Evolutionary conservation across 805 yeast genomes (phyloP), one percentile per base, ranked within the genome.

Genomic region (Candida methanosorbosa): DNA sequence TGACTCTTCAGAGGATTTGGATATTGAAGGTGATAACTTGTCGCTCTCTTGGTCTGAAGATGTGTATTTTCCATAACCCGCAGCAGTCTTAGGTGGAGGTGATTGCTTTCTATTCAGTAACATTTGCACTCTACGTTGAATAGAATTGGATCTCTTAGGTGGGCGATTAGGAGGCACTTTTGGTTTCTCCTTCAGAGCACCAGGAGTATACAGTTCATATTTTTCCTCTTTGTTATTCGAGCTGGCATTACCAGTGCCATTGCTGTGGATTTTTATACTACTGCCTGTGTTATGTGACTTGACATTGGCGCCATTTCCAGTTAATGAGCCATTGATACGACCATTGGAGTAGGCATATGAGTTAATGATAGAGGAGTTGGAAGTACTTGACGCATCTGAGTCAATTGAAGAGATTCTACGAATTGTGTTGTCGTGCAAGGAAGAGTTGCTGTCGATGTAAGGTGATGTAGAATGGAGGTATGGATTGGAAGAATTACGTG

Each of bases 31-130:
- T 38, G 37, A 16, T 42, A 13, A 37, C 29, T 11, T 34, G n/a
- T n/a, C n/a, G n/a, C n/a, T n/a, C n/a, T n/a, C n/a, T n/a, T n/a
- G n/a, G n/a, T n/a, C n/a, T 30, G 4, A 38, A n/a, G n/a, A n/a
- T 3, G 88, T 77, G 50, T 70, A 83, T 50, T 75, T 74, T 7
- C 95, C 95, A 54, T 87, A 86, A 0, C 95, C 95, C 5, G 66
- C 56, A 0, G 95, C 95, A 0, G 90, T 77, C 45, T 72, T 78
- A 0, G 70, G 59, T 3, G 71, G 70, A 11, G 72, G 70, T 4
- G 70, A 59, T 34, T 56, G 54, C 40, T 52, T 56, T 44, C 64
- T 61, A 38, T 55, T 63, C 36, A 76, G 52, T 27, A 73, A 57
- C 44, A 64, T 64, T 30, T 68, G 70, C 52, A 77, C 74, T 43